Evolutionary conservation across 1,139 yeast species (phyloP), one percentile per base, ranked within the genome.

Genomic region (Geotrichum siamense): DNA sequence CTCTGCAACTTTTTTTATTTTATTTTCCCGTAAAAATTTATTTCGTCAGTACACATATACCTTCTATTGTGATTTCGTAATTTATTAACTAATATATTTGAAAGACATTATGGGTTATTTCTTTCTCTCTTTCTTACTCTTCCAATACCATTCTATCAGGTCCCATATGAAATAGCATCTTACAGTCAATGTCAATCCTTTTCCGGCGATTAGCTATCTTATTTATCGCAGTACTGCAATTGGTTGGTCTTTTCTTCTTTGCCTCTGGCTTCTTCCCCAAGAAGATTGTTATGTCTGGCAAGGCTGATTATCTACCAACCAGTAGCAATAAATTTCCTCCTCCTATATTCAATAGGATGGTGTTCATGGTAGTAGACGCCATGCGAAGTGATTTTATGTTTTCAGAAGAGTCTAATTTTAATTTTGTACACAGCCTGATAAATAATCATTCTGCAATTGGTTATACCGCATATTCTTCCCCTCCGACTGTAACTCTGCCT

Each of bases 401-500:
- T 58, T 78, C 61, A 10, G 38, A 85, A 1, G 55, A 68, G 2
- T 75, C 86, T 1, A 64, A 79, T 1, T 85, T 91, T 82, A 41
- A 58, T 0, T 77, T 75, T 55, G 73, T 83, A 1, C 97, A 91
- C 54, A 53, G 63, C 5, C 51, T 87, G 51, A 68, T 91, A n/a
- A 71, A 74, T 41, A 54, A 69, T 0, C 93, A 94, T 9, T 60
- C 70, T 38, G 97, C 93, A 0, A 58, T 89, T 39, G 96, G 96
- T 0, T 87, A 77, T 60, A 91, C 98, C 0, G 96, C 96, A 0
- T 83, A 72, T 60, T 81, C 96, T 0, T 82, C 84, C 57, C 96
- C 98, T 2, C 99, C 98, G 12, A 93, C 98, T 0, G 94, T 96
- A 1, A 93, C 99, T 0, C 67, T 93, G 29, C 98, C 94, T 53